Percentiles rank a stretch among this genome's conserved stretches.
Conservation (phyloP, 2,329 filamentous ascomycete species). For the Orbilia brochopaga region DNA sequence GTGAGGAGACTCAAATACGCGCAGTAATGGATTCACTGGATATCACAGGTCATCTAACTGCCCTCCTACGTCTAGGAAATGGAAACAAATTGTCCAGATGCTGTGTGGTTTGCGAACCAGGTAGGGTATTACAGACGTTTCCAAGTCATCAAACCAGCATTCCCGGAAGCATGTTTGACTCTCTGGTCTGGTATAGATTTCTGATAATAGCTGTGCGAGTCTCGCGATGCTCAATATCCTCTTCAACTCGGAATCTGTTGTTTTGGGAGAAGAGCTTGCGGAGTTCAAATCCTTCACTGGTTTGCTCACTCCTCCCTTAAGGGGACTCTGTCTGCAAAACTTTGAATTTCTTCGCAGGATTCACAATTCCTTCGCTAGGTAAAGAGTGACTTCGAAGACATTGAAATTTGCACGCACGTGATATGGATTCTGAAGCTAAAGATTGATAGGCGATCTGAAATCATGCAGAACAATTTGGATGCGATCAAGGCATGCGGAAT, state of each 20-base stretch:
- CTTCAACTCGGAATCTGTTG: conserved; percentile 75
- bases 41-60: neutral
- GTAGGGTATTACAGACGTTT: conserved; percentile 59
- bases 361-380: conserved; percentile 86
- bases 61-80: conserved; percentile 58
- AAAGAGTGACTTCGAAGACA: neutral
- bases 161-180: too few relatives aligned
- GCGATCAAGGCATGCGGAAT: conserved; percentile 60
- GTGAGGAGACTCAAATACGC: conserved; percentile 49
- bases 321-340: conserved; percentile 75
- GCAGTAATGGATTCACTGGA: neutral
- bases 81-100: conserved; percentile 65
- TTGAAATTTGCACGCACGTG: too few relatives aligned
- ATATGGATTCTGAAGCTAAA: conserved; percentile 11
- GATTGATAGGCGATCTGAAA: conserved; percentile 45
- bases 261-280: conserved; percentile 72
- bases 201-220: conserved; percentile 86
- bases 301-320: conserved; percentile 71
- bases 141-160: neutral
- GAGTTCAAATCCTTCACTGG: conserved; percentile 76
- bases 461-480: conserved; percentile 66
- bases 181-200: conserved; percentile 69
- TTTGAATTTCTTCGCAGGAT: conserved; percentile 78
- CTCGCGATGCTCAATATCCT: conserved; percentile 90
- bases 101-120: conserved; percentile 94